A percentile compares a stretch with the other conserved stretches of the same genome.
Conservation (phyloP, 225 moss, liverwort and hornwort species). For the Straminergon stramineum region DNA sequence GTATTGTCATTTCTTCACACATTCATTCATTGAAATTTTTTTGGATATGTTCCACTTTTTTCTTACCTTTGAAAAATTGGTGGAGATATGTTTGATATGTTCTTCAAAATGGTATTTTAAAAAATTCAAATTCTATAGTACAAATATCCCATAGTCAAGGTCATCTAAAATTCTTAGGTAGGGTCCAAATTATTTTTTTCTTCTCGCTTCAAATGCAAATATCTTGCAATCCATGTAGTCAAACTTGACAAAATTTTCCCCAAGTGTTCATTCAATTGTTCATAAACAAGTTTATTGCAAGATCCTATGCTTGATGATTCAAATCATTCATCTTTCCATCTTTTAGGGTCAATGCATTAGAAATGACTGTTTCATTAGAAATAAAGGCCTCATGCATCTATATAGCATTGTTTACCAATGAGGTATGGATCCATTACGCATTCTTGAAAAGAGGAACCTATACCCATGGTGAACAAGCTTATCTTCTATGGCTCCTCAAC, state of each 20-base stretch:
- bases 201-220: not conserved
- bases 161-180: not conserved
- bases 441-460: no score
- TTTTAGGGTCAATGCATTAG: accelerated
- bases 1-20: not conserved
- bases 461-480: no score
- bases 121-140: not conserved
- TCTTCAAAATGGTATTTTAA: no score
- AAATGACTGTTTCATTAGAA: not conserved
- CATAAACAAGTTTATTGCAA: not conserved
- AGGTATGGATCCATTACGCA: no score
- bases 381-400: not conserved
- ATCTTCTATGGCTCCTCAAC: no score
- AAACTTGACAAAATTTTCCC: not conserved
- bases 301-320: accelerated
- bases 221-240: accelerated
- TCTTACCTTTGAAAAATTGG: not conserved
- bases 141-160: not conserved
- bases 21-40: no score
- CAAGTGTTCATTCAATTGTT: not conserved
- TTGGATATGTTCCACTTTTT: no score
- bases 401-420: no score
- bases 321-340: not conserved
- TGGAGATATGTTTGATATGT: not conserved
- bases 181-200: accelerated